Evolutionary conservation across 345 rosid genomes (phyloP), one percentile per base, ranked within the genome.

Genomic region (Ceriops tagal): DNA sequence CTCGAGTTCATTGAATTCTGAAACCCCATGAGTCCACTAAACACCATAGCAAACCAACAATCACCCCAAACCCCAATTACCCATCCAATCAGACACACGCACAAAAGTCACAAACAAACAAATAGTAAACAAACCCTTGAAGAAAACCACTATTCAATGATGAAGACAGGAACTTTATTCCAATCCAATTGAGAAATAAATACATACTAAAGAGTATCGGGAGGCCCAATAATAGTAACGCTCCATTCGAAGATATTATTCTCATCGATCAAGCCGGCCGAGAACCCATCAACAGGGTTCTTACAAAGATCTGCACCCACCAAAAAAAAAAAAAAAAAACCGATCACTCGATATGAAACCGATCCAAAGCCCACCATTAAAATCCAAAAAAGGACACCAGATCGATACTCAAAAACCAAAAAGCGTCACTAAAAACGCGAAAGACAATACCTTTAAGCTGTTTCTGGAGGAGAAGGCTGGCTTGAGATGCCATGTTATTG

Each of bases 201-300:
- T 5, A 77, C 84, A 28, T 78, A 91, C 98, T 91, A 93, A 49
- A 89, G 90, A 19, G 98, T 93, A 71, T 93, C 98, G 1, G 98
- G 96, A 10, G 98, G 98, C 43, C 98, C 98, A 74, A 93, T 93
- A 66, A 93, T 80, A 61, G 96, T 87, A 37, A 93, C 98, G 57
- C 89, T 80, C 98, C 98, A 93, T 79, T 93, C 98, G 73, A 93
- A 93, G 69, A 93, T 78, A 79, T 93, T 93, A 69, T 53, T 87
- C 73, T 93, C 98, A 62, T 93, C 98, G 27, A 93, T 90, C 85
- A 93, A 79, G 34, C 98, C 98, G 19, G 98, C 96, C 5, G 98
- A 91, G 86, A 91, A 93, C 61, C 97, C 98, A 80, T 92, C 95
- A 43, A 93, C 98, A 2, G 98, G 97, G 70, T 89, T 77, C 84